A percentile compares a stretch with the other conserved stretches of the same genome.
Evolutionary conservation across 2,329 filamentous ascomycete species (phyloP).

Genomic region (Xylariaceae sp.): DNA sequence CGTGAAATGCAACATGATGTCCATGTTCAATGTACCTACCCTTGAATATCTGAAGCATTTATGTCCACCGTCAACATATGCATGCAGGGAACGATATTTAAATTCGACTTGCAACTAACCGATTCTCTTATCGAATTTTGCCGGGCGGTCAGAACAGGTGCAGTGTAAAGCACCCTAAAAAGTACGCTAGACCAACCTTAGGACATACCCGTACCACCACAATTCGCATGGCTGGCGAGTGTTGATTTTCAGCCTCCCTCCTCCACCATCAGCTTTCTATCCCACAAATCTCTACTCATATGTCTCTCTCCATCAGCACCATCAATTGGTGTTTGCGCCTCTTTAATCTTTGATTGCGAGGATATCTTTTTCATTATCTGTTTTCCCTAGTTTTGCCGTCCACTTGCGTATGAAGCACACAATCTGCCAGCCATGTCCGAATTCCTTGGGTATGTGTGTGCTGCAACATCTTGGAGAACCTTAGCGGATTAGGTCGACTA

Average conservation of each 20-base stretch:
- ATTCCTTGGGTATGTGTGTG: slow-evolving; percentile 59
- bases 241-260: slow-evolving; percentile 33
- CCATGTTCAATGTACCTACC: too few relatives aligned
- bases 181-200: slow-evolving; percentile 7
- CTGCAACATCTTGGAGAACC: slow-evolving; percentile 6
- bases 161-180: background rate
- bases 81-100: too few relatives aligned
- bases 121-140: slow-evolving; percentile 14
- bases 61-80: too few relatives aligned
- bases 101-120: too few relatives aligned
- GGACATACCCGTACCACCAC: slow-evolving; percentile 24
- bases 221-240: slow-evolving; percentile 31
- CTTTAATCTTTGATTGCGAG: slow-evolving; percentile 5
- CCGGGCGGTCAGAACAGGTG: slow-evolving; percentile 22
- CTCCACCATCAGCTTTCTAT: slow-evolving; percentile 27
- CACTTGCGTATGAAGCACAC: slow-evolving; percentile 36
- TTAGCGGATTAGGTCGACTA: slow-evolving; percentile 18
- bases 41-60: too few relatives aligned
- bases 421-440: slow-evolving; percentile 56
- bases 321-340: slow-evolving; percentile 22
- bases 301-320: slow-evolving; percentile 15
- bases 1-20: too few relatives aligned
- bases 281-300: slow-evolving; percentile 22
- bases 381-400: slow-evolving; percentile 22
- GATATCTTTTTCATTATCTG: slow-evolving; percentile 1